Base-by-base conservation (phyloP, 1,284 basidiomycete genomes). In the Hypsizygus ulmarius region DNA sequence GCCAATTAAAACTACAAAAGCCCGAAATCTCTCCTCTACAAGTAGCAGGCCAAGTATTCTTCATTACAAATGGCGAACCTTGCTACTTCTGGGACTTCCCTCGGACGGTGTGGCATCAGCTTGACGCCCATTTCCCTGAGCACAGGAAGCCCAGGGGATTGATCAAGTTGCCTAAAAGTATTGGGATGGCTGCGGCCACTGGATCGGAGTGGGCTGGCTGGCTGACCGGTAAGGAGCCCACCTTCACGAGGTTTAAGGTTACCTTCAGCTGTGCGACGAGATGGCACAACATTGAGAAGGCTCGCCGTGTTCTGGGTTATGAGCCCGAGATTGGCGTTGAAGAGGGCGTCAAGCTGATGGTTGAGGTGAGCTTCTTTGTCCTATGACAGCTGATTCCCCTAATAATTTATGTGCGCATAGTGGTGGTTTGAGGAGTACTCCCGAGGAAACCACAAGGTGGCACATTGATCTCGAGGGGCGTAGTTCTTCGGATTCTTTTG, bases 31-130 rank as follows among this genome's bases (percentile, higher is more conserved):
- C 75, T 42, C 79, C 80, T 5, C 73, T 93, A 11, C 76, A 83
- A 53, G 90, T 97, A 30, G 94, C 93, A 2, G 97, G 97, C 0
- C 90, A 98, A 66, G 91, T 78, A 0, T 99, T 97, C 75, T 97
- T 96, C 75, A 93, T 99, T 70, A 97, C 95, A 52, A 98, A 98
- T 64, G 94, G 95, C 54, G 95, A 98, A 66, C 96, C 95, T 1
- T 78, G 90, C 49, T 90, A 90, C 63, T 98, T 98, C 73, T 99
- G 96, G 96, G 95, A 98, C 71, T 88, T 97, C 64, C 79, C 87
- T 18, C 81, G 93, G 7, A 71, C 82, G 2, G 71, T 98, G n/a
- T 99, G 93, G 93, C 75, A 79, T 37, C 79, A 81, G 42, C 79
- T 93, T 47, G 89, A 91, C 65, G 72, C 75, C 25, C 72, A 78